Conservation (phyloP, 2,329 filamentous ascomycete genomes). For the Moelleriella libera region DNA sequence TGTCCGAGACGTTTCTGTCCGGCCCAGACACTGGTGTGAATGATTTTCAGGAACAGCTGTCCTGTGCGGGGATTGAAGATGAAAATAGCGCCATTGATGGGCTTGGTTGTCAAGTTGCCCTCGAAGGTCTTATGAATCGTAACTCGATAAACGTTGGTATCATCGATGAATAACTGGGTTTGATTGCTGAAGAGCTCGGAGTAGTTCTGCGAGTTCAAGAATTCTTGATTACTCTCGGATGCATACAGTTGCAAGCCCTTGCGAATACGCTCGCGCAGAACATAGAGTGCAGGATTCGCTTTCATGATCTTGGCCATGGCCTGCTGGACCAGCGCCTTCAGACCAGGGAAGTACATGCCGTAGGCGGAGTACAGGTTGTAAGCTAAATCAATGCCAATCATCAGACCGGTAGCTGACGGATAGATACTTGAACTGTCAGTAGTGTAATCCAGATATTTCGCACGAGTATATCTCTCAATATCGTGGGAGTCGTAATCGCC, state of each 20-base stretch:
- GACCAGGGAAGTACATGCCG: slow-evolving; percentile 94
- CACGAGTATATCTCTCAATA: slow-evolving; percentile 92
- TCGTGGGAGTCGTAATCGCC: slow-evolving; percentile 99
- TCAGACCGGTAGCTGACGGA: slow-evolving; percentile 86
- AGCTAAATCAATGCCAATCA: slow-evolving; percentile 94
- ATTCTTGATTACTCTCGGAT: slow-evolving; percentile 97
- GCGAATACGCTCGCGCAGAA: slow-evolving; percentile 90
- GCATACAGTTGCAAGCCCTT: slow-evolving; percentile 97
- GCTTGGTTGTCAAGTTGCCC: slow-evolving; percentile 96
- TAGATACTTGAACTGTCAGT: slow-evolving; percentile 99
- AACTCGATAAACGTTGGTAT: slow-evolving; percentile 98
- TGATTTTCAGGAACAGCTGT: slow-evolving; percentile 97
- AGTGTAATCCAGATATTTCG: slow-evolving; percentile 97
- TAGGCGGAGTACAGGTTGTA: slow-evolving; percentile 98
- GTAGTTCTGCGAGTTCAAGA: slow-evolving; percentile 98
- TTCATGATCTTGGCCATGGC: slow-evolving; percentile 99
- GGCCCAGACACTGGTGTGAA: slow-evolving; percentile 98
- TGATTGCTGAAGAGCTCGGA: slow-evolving; percentile 98
- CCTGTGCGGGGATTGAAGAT: slow-evolving; percentile 99
- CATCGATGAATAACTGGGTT: slow-evolving; percentile 96
- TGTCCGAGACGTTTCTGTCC: slow-evolving; percentile 98
- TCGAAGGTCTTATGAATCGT: slow-evolving; percentile 99
- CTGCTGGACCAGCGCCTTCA: slow-evolving; percentile 91
- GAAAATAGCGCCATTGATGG: slow-evolving; percentile 98
- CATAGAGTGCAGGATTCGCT: slow-evolving; percentile 91